These are phyloP conservation scores for Leucocoprinus leucothites DNA, from an alignment of 768 basidiomycete species.

Conservation along the genomic window DNA sequence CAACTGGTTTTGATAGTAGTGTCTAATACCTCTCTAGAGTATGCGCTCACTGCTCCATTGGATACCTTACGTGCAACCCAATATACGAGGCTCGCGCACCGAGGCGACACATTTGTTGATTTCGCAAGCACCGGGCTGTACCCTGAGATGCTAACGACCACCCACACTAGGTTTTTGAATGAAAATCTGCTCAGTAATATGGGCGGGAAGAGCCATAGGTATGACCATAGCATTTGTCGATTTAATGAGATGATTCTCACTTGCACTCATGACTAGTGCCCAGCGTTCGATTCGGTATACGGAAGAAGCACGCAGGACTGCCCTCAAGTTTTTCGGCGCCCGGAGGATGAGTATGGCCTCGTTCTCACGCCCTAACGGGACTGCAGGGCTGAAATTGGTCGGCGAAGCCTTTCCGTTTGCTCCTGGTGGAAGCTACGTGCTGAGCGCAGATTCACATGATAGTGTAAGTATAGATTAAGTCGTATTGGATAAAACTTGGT, in stretches of 20 bases:
- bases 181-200: slow-evolving; percentile 22
- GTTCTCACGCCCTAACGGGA: not conserved
- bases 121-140: slow-evolving; percentile 84
- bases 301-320: not conserved
- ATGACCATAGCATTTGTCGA: not conserved
- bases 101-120: slow-evolving; percentile 76
- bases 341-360: not conserved
- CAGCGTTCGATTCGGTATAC: not conserved
- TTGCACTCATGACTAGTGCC: not conserved
- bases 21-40: not conserved
- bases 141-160: slow-evolving; percentile 69
- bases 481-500: too few species aligned
- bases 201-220: not conserved
- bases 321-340: not conserved
- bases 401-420: not conserved
- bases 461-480: too few species aligned
- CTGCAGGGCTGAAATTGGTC: not conserved
- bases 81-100: slow-evolving; percentile 52
- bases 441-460: too few species aligned
- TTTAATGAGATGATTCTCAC: too few species aligned
- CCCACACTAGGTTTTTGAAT: slow-evolving; percentile 66
- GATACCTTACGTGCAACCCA: slow-evolving; percentile 64
- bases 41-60: slow-evolving; percentile 57
- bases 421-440: too few species aligned
- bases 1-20: too few species aligned